A percentile compares a stretch with the other conserved stretches of the same genome.
These are phyloP conservation scores for Fusarium sp. DNA, from an alignment of 2,329 filamentous ascomycete genomes.

Conservation along the genomic window DNA sequence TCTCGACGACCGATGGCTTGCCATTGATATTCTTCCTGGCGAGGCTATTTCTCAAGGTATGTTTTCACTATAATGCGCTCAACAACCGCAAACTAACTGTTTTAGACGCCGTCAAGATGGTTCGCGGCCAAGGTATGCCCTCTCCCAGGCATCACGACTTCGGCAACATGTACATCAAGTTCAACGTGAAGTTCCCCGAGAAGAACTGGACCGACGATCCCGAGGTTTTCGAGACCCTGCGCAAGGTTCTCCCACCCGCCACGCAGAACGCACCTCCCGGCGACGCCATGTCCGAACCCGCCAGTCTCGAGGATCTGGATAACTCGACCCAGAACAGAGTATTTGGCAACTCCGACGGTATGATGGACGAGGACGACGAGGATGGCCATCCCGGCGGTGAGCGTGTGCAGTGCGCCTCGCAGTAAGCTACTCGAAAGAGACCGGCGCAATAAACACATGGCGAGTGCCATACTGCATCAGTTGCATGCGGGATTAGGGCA, in stretches of 20 bases:
- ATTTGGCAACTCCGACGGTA: conserved; percentile 67
- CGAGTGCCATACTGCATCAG: conserved; percentile 30
- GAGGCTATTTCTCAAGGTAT: conserved; percentile 93
- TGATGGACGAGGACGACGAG: conserved; percentile 80
- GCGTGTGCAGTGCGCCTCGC: conserved; percentile 86
- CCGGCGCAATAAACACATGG: conserved; percentile 28
- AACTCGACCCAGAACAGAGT: conserved; percentile 70
- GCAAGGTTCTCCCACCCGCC: conserved; percentile 80
- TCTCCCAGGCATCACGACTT: conserved; percentile 93
- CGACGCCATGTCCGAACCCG: conserved; percentile 93
- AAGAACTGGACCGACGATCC: conserved; percentile 74
- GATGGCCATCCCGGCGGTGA: conserved; percentile 78
- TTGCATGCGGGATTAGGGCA: conserved; percentile 7
- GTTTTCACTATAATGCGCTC: conserved; percentile 44
- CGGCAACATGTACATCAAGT: conserved; percentile 97
- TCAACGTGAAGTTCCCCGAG: conserved; percentile 96
- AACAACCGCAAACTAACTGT: conserved; percentile 33
- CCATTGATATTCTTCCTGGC: conserved; percentile 89
- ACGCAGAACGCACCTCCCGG: conserved; percentile 73
- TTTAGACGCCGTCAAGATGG: conserved; percentile 87
- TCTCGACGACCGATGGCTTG: conserved; percentile 96
- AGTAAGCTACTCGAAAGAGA: conserved; percentile 64
- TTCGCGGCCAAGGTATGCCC: conserved; percentile 97
- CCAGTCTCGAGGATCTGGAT: conserved; percentile 86
- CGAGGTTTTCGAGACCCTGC: conserved; percentile 79